Evolutionary conservation across 331 rosid genomes (phyloP), one percentile per base, ranked within the genome.

Genomic region (Acacia concinna): DNA sequence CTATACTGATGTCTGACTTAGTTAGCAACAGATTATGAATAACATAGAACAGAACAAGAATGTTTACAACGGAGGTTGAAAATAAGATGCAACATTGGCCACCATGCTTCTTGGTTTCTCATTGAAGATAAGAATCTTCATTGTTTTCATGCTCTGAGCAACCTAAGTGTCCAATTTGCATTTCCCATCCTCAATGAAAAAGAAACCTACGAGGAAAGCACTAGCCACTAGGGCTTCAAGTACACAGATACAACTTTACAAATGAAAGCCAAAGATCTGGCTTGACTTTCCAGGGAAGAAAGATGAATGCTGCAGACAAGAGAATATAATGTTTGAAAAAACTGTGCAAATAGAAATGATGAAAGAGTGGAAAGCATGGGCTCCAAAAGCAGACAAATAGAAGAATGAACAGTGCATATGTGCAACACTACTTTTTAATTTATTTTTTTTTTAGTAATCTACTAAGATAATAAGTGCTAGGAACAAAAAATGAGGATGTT

Each of bases 371-470:
- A 86, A 84, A 87, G 84, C 46, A 72, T 78, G 82, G 85, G 38
- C 13, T 72, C 8, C 43, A 62, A 70, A 80, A 72, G 76, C 40
- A 73, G 84, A 86, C 76, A 84, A 79, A 15, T 54, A 64, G 91
- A 89, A 83, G 82, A 85, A 86, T 83, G 83, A 76, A 44, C 74
- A n/a, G 72, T 89, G 97, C 86, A 83, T 31, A 82, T 30, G 37
- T 11, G 10, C 25, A 49, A 2, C 15, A 7, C 40, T 44, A 44
- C 17, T 12, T 5, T 20, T 51, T 18, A 5, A 51, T n/a, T n/a
- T n/a, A n/a, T n/a, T n/a, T n/a, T 17, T 47, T 44, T 13, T 47
- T 47, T n/a, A 47, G 52, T 4, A 47, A 5, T 3, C 23, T 47
- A 47, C 11, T 20, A 15, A 5, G 20, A 46, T 14, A 20, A 18